A percentile compares a stretch with the other conserved stretches of the same genome.
Evolutionary conservation across 2,329 filamentous ascomycete genomes (phyloP).

Genomic region (Xylogone sp.): DNA sequence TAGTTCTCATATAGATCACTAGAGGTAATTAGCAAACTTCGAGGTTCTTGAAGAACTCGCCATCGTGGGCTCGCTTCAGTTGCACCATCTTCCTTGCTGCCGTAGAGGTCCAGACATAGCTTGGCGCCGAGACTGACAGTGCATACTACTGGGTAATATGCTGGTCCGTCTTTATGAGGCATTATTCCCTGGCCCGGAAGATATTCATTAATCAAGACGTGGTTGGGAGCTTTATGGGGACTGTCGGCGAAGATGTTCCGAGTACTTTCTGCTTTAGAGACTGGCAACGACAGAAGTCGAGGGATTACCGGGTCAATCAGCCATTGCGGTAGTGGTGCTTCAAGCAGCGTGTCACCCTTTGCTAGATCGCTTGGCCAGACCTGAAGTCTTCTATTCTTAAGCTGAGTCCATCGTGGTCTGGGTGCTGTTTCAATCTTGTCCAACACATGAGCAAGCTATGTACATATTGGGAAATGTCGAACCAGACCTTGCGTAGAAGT

Average conservation of each 20-base stretch:
- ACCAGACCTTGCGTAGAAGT: slow-evolving; percentile 67
- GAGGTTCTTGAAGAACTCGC: slow-evolving; percentile 75
- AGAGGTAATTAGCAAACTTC: slow-evolving; percentile 74
- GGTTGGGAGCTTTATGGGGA: slow-evolving; percentile 76
- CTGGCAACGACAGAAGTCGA: slow-evolving; percentile 50
- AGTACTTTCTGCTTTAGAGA: slow-evolving; percentile 24
- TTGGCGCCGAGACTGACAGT: slow-evolving; percentile 81
- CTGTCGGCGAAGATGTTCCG: slow-evolving; percentile 55
- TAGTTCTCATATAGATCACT: slow-evolving; percentile 64
- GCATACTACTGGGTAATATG: slow-evolving; percentile 84
- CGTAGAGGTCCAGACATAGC: slow-evolving; percentile 74
- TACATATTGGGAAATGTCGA: background rate
- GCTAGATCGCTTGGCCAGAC: slow-evolving; percentile 84
- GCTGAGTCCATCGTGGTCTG: slow-evolving; percentile 77
- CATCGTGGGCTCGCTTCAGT: slow-evolving; percentile 46
- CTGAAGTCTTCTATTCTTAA: slow-evolving; percentile 87
- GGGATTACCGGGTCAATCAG: slow-evolving; percentile 66
- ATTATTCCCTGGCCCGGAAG: slow-evolving; percentile 87
- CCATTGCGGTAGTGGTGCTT: slow-evolving; percentile 71
- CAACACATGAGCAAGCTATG: background rate
- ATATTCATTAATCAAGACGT: slow-evolving; percentile 94
- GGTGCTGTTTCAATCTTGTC: slow-evolving; percentile 56
- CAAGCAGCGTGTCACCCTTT: slow-evolving; percentile 68
- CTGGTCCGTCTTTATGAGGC: slow-evolving; percentile 89
- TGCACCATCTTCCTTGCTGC: slow-evolving; percentile 57